Evolutionary conservation across 345 rosid genomes (phyloP), one percentile per base, ranked within the genome.

Genomic region (Euphorbia peplus): DNA sequence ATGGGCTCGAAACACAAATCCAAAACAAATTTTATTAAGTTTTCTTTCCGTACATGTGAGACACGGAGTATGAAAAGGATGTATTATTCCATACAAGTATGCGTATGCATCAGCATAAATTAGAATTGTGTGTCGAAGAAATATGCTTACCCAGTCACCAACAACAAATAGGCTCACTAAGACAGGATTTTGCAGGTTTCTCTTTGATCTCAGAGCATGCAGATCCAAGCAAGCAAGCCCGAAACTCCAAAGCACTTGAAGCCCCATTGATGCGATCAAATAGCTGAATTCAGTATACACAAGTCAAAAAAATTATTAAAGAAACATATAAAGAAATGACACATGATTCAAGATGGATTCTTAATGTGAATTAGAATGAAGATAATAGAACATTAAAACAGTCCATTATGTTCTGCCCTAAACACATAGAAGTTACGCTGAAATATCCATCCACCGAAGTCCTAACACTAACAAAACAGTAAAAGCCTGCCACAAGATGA

Each of bases 231-330:
- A 80, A 15, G 83, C 83, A 51, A 80, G 76, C 56, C 83, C 83
- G 53, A 80, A 76, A 47, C 80, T 80, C 83, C 83, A 80, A 35
- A 80, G 77, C 32, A 76, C 62, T 68, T 76, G 80, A 60, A 80
- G 83, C 55, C 78, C 83, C 83, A 80, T 76, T 25, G 83, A 80
- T 47, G 83, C 83, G 52, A 80, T 80, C 62, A 80, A 66, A 63
- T 80, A 80, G 73, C 78, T 80, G 78, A 67, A 63, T n/a, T 42
- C 57, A 48, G 64, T 9, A 66, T 15, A 66, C 50, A 68, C 13
- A 47, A 9, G 19, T 59, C 54, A 29, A 70, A 71, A 29, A 70
- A 71, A 57, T 54, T 29, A 4, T n/a, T 14, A 5, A 57, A 28
- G 41, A 57, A 57, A 10, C 15, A 24, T 3, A 19, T 4, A 2